Conservation (phyloP, 768 basidiomycete genomes). For the Boletus subparvulus region DNA sequence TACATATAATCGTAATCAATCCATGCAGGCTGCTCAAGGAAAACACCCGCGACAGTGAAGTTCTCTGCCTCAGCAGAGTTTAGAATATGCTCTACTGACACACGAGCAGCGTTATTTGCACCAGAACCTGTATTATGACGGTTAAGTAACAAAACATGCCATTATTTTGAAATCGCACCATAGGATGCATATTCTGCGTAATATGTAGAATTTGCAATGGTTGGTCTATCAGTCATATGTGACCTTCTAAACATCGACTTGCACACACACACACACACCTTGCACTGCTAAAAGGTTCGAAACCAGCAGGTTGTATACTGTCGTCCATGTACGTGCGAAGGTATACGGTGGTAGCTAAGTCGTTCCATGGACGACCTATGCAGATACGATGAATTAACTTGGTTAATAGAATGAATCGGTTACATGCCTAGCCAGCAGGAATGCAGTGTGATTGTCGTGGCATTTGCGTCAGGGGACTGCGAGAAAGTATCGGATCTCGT, state of each 20-base stretch:
- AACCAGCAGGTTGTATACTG: background rate
- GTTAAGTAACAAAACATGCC: background rate
- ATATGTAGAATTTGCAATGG: conserved; percentile 51
- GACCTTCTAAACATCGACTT: conserved; percentile 4
- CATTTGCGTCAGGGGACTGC: background rate
- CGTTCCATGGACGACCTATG: background rate
- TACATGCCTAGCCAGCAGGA: background rate
- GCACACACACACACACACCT: background rate
- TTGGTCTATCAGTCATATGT: conserved; percentile 42
- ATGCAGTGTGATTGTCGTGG: background rate
- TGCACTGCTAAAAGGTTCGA: background rate
- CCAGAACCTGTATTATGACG: conserved; percentile 43
- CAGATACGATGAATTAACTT: background rate
- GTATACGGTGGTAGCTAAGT: background rate
- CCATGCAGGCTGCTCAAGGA: conserved; percentile 52
- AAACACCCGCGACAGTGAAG: conserved; percentile 51
- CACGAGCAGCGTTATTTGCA: conserved; percentile 44
- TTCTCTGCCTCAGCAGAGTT: conserved; percentile 38
- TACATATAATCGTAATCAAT: conserved; percentile 50
- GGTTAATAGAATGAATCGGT: background rate
- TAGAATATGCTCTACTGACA: conserved; percentile 48
- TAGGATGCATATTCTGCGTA: conserved; percentile 52
- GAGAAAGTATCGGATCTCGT: background rate
- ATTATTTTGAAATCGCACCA: conserved; percentile 32
- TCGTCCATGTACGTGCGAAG: background rate